phyloP scores from a whole-genome alignment of 805 yeast species.

The Candida nanaspora region DNA sequence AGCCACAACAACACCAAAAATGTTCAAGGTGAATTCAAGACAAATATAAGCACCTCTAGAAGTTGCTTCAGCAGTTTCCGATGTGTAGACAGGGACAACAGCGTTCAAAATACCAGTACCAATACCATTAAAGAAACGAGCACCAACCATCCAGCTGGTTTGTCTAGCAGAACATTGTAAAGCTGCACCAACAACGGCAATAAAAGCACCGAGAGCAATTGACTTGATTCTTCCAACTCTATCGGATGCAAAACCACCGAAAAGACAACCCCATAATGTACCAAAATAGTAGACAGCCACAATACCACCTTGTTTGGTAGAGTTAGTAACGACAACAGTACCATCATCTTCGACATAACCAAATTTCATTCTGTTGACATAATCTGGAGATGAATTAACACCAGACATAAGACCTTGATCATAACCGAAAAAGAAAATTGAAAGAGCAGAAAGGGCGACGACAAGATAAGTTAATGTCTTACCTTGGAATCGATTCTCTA shows the following conservation, averaged over 20 bases:
- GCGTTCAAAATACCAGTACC: conserved; percentile 30
- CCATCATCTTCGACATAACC: conserved; percentile 12
- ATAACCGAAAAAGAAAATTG: conserved; percentile 32
- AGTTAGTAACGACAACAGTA: conserved; percentile 11
- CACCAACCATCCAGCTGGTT: conserved; percentile 22
- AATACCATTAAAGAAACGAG: conserved; percentile 27
- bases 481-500: conserved; percentile 3
- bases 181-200: conserved; percentile 24
- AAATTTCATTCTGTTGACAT: conserved; percentile 14
- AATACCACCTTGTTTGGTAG: conserved; percentile 21
- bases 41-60: conserved; percentile 28
- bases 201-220: conserved; percentile 13
- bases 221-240: conserved; percentile 25
- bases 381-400: conserved; percentile 24
- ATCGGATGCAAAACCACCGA: conserved; percentile 18
- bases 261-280: conserved; percentile 15
- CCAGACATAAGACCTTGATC: conserved; percentile 39
- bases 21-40: conserved; percentile 25
- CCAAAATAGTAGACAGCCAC: conserved; percentile 28
- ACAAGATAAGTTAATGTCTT: conserved; percentile 3
- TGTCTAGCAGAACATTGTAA: conserved; percentile 15
- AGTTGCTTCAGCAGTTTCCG: conserved; percentile 29
- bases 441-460: conserved; percentile 5
- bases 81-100: conserved; percentile 30
- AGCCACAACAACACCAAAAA: conserved; percentile 25